Evolutionary conservation across 2,329 filamentous ascomycete genomes (phyloP).

Genomic region (Colletotrichum godetiae): DNA sequence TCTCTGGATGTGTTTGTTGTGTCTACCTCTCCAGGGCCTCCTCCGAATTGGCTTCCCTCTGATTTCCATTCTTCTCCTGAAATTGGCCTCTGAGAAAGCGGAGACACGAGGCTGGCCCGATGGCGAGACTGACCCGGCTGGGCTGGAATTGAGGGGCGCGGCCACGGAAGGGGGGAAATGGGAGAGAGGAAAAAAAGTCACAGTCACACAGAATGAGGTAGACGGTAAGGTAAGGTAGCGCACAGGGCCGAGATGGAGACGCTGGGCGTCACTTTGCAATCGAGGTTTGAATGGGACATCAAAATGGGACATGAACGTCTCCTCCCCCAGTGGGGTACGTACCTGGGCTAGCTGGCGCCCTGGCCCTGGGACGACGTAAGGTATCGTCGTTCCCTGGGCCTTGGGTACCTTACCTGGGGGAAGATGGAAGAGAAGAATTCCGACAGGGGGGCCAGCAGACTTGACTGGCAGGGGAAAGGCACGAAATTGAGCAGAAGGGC

Average conservation of each 20-base stretch:
- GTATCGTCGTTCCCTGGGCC: too few species aligned
- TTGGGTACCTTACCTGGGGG: background rate
- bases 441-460: background rate
- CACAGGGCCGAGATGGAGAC: conserved; percentile 30
- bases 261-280: conserved; percentile 2
- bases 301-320: conserved; percentile 12
- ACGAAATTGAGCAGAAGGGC: conserved; percentile 8
- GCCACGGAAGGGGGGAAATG: background rate
- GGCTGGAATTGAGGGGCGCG: background rate
- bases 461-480: conserved; percentile 5
- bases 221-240: background rate
- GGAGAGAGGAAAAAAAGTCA: background rate
- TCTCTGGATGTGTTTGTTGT: background rate
- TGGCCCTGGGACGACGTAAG: conserved; percentile 19
- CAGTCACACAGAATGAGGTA: background rate
- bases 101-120: background rate
- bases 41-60: background rate
- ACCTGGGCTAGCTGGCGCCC: conserved; percentile 3
- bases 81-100: background rate
- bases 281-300: conserved; percentile 6
- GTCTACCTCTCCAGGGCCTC: background rate
- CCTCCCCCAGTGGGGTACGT: background rate
- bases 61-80: background rate
- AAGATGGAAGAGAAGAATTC: conserved; percentile 8
- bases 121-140: background rate